Base-by-base conservation (phyloP, 2,329 filamentous ascomycete species). In the Penicillium sclerotiorum region DNA sequence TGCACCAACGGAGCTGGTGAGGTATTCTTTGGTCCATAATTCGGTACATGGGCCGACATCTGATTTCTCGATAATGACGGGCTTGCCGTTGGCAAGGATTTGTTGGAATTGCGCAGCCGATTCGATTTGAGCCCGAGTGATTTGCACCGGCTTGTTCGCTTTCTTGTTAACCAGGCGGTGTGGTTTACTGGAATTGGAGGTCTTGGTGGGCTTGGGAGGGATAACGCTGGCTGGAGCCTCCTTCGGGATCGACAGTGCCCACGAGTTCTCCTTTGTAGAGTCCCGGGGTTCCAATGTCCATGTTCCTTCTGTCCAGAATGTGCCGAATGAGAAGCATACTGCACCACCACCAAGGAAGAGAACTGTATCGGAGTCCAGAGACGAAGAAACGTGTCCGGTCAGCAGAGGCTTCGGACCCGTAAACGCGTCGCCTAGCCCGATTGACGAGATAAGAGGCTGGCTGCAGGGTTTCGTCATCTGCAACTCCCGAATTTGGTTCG, bases 261-360 rank as follows among this genome's bases (percentile, higher is more conserved):
- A 75, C 28, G 57, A 50, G 51, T 69, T 70, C 35, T 53, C 50
- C n/a, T 49, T 32, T 3, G 45, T 47, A 15, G 59, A 55, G 27
- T 63, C 57, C 22, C 49, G 50, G 22, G 59, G 66, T 64, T 68
- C 68, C 56, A 84, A 60, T 2, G 71, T 66, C 73, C 74, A 86
- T 11, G 79, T 74, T 1, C 83, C 83, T 25, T 78, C 77, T 43
- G 91, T 92, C 89, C 89, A 95, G 62, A 83, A 91, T 6, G 88
- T 89, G 1, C 91, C 91, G 80, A 95, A 95, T 0, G 89, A 91
- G 74, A 95, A 95, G 67, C 90, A 95, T 0, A 90, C 89, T 13
- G 88, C 90, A 30, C 90, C 92, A 13, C 92, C 92, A 1, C 90
- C 90, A 40, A 88, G 69, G 7, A 95, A 73, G 8, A 89, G 62